Base-by-base conservation (phyloP, 164 flowering plant genomes). In the Liriodendron chinense region DNA sequence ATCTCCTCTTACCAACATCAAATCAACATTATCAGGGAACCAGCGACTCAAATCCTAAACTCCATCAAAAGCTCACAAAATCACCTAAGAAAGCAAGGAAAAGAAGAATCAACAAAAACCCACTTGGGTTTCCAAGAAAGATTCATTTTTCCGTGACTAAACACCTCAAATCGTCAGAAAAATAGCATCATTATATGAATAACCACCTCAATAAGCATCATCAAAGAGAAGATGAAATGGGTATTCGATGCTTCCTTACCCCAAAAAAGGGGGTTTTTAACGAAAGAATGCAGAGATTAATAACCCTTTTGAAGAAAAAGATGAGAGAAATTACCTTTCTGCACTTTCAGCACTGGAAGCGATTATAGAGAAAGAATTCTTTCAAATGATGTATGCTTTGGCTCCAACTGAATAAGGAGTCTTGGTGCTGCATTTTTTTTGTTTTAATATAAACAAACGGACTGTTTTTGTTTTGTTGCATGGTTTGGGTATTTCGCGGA, bases 321-420 rank as follows among this genome's bases (percentile, higher is more conserved):
- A 9, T 67, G 43, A 20, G 7, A 34, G 59, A 28, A 67, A 22
- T 28, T 28, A 67, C 69, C 69, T 14, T 25, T 67, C 24, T 2
- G 43, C 6, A 34, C 43, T 34, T 34, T 34, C 43, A 13, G 43
- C 69, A 67, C n/a, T 12, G 0, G 9, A 26, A 24, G 24, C 7
- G 47, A 66, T 66, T 7, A 18, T 21, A 20, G 18, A 65, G 18
- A 66, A 47, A 24, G 69, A 28, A 9, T 24, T 26, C n/a, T 67
- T 67, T 67, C 23, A 34, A 67, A 67, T 10, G 48, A 7, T 7
- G 20, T 7, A 14, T 16, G 48, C 69, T 28, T 66, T 28, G 47
- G 69, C 69, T 67, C 48, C 48, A 67, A 25, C 69, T 10, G 34
- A 66, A 66, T 13, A 7, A 66, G n/a, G 18, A 66, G 69, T 16